Conservation (phyloP, 129 eudicot species). For the sunflower (Helianthus annuus) region HanXRQr2.0-SUNRISE NC_035447.2:25095913-25096412, state of each 20-base stretch:
- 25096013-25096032: slow-evolving; percentile 1
- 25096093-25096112: not conserved
- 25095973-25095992: not conserved
- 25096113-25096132: not conserved
- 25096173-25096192: slow-evolving; percentile 79
- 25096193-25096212: slow-evolving; percentile 77
- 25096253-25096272: slow-evolving; percentile 60
- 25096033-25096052: not conserved
- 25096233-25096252: slow-evolving; percentile 80
- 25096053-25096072: not conserved
- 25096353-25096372: no score
- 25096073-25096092: not conserved
- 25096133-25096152: slow-evolving; percentile 45
- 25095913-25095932: not conserved
- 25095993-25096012: not conserved
- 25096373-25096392: no score
- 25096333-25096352: not conserved
- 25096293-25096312: slow-evolving; percentile 4
- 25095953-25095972: not conserved
- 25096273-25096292: slow-evolving; percentile 69
- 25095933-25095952: not conserved
- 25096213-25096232: slow-evolving; percentile 69
- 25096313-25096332: not conserved
- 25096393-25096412: no score
- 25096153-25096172: slow-evolving; percentile 77